A percentile compares a stretch with the other conserved stretches of the same genome.
Conservation (phyloP, 441 rosid species). For the Syzygium malaccense region DNA sequence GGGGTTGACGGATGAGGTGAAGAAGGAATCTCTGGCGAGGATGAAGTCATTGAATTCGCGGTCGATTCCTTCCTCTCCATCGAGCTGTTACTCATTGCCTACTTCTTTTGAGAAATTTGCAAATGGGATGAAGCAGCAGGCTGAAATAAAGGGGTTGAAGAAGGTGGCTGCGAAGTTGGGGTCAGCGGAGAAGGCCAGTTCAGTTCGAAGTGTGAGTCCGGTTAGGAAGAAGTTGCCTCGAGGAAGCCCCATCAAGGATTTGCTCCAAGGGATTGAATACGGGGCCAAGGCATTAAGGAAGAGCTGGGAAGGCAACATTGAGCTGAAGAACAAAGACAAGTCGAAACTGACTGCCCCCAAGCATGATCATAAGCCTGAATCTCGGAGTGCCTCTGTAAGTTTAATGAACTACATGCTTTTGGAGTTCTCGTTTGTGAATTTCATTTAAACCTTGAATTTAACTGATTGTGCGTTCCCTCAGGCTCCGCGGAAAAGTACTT, state of each 20-base stretch:
- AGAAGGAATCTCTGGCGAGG: conserved; percentile 50
- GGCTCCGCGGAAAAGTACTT: conserved; percentile 69
- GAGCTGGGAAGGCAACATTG: conserved; percentile 95
- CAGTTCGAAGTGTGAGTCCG: conserved; percentile 43
- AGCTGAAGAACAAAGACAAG: conserved; percentile 47
- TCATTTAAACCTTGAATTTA: not conserved
- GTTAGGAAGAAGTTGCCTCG: conserved; percentile 45
- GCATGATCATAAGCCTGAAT: conserved; percentile 43
- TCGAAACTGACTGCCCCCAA: conserved; percentile 34
- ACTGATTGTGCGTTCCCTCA: conserved; percentile 15
- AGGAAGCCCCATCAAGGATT: conserved; percentile 29
- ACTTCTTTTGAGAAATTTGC: conserved; percentile 79
- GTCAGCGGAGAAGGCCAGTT: conserved; percentile 35
- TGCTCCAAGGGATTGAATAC: conserved; percentile 68
- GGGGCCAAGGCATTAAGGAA: conserved; percentile 90
- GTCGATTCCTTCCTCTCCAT: conserved; percentile 83
- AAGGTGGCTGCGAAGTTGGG: conserved; percentile 42
- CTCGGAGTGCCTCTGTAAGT: conserved; percentile 63
- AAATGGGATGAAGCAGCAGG: conserved; percentile 71
- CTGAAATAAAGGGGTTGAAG: conserved; percentile 43
- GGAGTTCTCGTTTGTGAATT: not conserved
- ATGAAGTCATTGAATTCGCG: conserved; percentile 47
- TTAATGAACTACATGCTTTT: not conserved
- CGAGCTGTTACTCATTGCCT: conserved; percentile 86
- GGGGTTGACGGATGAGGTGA: conserved; percentile 39